Base-by-base conservation (phyloP, 148 eudicot species). In the Cornus kousa region DNA sequence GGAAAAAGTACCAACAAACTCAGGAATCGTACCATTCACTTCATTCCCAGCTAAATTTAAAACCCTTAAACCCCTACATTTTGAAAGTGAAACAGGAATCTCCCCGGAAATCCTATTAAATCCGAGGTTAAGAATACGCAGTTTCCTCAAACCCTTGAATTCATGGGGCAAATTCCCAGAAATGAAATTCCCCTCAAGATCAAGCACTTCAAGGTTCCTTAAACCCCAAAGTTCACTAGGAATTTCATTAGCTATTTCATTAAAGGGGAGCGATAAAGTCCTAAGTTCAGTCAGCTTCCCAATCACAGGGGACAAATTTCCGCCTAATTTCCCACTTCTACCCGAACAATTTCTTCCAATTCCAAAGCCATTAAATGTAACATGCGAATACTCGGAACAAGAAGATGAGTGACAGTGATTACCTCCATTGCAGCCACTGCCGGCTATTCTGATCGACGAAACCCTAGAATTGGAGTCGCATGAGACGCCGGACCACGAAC, bases 131-230 rank as follows among this genome's bases (percentile, higher is more conserved):
- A 88, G 82, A 82, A 90, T 84, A 86, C 82, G 82, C 80, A 88
- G 60, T 39, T 82, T 85, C 79, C 82, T 84, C 83, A 87, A 82
- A 66, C 84, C 85, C 8, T 68, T 20, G 71, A 85, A 53, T 22
- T 78, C 75, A 71, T 68, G 72, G 14, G 94, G 86, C 32, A 90
- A 83, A 28, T 74, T n/a, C 72, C 92, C 97, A 32, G 78, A 73
- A 33, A 89, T 71, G 17, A 59, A 68, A 82, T 92, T 92, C 66
- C 94, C 97, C 81, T 92, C 94, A 43, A 92, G 83, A 90, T 92
- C 92, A 80, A 92, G 90, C 62, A 89, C 90, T 72, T 90, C 87
- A 80, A 92, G 88, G 74, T 83, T 84, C 72, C 78, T 74, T 85
- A 92, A 72, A 59, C 84, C 88, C 89, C 88, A 92, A 40, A 91